Conservation (phyloP, 2,329 filamentous ascomycete genomes). For the Waltergamsia citrina region DNA sequence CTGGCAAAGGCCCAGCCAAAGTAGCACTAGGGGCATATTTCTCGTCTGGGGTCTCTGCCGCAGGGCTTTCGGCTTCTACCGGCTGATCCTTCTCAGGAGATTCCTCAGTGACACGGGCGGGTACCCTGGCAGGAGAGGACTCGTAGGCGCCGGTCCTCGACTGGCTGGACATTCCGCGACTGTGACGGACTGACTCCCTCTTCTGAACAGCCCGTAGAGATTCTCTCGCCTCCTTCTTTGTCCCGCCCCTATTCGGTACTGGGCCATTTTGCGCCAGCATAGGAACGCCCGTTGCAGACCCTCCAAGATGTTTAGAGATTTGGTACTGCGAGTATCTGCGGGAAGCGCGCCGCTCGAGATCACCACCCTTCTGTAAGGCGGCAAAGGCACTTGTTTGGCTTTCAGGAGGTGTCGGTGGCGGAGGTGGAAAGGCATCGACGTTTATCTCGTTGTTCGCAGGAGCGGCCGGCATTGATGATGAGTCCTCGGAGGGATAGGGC, state of each 20-base stretch:
- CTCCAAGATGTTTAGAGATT: slow-evolving; percentile 86
- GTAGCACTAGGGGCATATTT: slow-evolving; percentile 50
- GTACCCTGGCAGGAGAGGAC: slow-evolving; percentile 50
- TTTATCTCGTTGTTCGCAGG: slow-evolving; percentile 33
- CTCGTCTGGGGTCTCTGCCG: slow-evolving; percentile 44
- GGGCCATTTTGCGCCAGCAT: slow-evolving; percentile 80
- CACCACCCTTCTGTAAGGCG: slow-evolving; percentile 82
- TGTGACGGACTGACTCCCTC: slow-evolving; percentile 40
- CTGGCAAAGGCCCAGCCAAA: slow-evolving; percentile 45
- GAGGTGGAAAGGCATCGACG: slow-evolving; percentile 61
- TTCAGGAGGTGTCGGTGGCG: slow-evolving; percentile 57
- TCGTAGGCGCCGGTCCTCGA: slow-evolving; percentile 37
- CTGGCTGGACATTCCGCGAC: slow-evolving; percentile 35
- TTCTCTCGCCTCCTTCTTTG: slow-evolving; percentile 69
- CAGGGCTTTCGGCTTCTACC: slow-evolving; percentile 9
- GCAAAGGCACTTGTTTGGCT: slow-evolving; percentile 85
- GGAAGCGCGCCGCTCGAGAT: slow-evolving; percentile 86
- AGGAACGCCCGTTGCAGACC: slow-evolving; percentile 71
- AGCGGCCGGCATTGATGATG: slow-evolving; percentile 36
- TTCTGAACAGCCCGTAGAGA: slow-evolving; percentile 63
- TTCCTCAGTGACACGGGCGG: slow-evolving; percentile 56
- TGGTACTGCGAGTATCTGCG: slow-evolving; percentile 93
- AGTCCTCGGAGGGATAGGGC: slow-evolving; percentile 59
- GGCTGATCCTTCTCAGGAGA: slow-evolving; percentile 13
- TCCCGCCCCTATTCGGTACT: slow-evolving; percentile 66